These are phyloP conservation scores for Panicum virgatum DNA, from an alignment of 202 grass and related monocot species.

Conservation along the genomic window DNA sequence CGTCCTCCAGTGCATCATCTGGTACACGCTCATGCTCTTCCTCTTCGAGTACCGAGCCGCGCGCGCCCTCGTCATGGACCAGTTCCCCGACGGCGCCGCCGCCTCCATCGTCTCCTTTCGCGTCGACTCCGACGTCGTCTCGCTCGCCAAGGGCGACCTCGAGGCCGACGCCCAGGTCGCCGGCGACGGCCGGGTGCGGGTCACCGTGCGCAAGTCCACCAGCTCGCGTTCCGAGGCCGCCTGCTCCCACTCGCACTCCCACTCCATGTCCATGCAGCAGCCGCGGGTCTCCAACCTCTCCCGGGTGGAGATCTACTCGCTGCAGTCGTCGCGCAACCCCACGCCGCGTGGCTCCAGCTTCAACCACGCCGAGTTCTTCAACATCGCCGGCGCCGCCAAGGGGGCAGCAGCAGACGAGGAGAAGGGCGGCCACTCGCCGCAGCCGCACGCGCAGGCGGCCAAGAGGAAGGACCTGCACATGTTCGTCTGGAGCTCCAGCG, in stretches of 20 bases:
- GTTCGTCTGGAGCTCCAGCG: conserved; percentile 97
- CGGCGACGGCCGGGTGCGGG: conserved; percentile 61
- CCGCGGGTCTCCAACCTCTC: conserved; percentile 93
- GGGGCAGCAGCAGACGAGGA: conserved; percentile 50
- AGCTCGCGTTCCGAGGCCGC: conserved; percentile 68
- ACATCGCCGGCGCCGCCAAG: conserved; percentile 45
- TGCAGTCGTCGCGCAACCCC: conserved; percentile 91
- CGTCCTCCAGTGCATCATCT: conserved; percentile 97
- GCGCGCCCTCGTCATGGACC: conserved; percentile 65
- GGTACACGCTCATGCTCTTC: conserved; percentile 98
- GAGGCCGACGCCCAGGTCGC: conserved; percentile 59
- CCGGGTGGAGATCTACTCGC: conserved; percentile 95
- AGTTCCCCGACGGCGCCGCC: conserved; percentile 71
- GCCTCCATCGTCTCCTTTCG: conserved; percentile 76
- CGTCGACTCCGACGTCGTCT: conserved; percentile 81
- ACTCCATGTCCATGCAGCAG: conserved; percentile 21
- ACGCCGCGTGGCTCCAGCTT: conserved; percentile 93
- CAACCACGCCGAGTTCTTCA: conserved; percentile 96
- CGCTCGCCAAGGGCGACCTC: conserved; percentile 41
- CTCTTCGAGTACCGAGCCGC: conserved; percentile 94
- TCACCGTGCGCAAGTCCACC: conserved; percentile 84
- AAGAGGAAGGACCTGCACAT: conserved; percentile 90
- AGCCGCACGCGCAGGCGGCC: conserved; percentile 28
- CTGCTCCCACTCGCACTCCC: conserved; percentile 37
- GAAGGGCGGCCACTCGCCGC: conserved; percentile 64